Conservation (phyloP, 495 filamentous ascomycete genomes). For the Trichoderma parareesei region DNA sequence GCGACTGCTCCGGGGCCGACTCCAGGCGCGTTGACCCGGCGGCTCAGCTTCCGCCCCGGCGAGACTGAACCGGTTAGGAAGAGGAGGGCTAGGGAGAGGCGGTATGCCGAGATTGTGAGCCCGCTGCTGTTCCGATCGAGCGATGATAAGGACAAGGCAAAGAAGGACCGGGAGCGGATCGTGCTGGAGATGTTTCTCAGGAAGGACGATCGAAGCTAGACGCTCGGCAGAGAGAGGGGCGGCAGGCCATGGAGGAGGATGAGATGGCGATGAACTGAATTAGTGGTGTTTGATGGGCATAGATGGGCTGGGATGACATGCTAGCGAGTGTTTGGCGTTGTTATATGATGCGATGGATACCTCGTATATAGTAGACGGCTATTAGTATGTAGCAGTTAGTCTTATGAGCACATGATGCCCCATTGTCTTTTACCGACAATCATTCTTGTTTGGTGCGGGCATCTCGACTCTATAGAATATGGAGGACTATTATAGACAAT, state of each 20-base stretch:
- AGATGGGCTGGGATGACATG: too few species aligned
- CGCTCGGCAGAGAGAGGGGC: neutral
- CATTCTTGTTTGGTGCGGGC: too few species aligned
- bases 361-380: too few species aligned
- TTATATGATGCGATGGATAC: too few species aligned
- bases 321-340: too few species aligned
- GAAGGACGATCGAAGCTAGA: slow-evolving; percentile 6
- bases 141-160: slow-evolving; percentile 30
- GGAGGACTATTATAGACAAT: too few species aligned
- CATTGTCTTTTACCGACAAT: too few species aligned
- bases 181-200: slow-evolving; percentile 34
- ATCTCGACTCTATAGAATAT: too few species aligned
- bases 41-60: slow-evolving; percentile 32
- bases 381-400: too few species aligned
- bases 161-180: slow-evolving; percentile 36
- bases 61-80: slow-evolving; percentile 25
- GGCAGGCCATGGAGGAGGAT: neutral
- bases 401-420: too few species aligned
- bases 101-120: slow-evolving; percentile 40
- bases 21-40: slow-evolving; percentile 25
- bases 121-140: slow-evolving; percentile 35
- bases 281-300: too few species aligned
- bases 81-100: slow-evolving; percentile 36
- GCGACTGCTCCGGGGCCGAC: slow-evolving; percentile 27
- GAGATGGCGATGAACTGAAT: neutral